phyloP scores from a whole-genome alignment of 2,329 filamentous ascomycete genomes.

The Xylariaceae sp. region DNA sequence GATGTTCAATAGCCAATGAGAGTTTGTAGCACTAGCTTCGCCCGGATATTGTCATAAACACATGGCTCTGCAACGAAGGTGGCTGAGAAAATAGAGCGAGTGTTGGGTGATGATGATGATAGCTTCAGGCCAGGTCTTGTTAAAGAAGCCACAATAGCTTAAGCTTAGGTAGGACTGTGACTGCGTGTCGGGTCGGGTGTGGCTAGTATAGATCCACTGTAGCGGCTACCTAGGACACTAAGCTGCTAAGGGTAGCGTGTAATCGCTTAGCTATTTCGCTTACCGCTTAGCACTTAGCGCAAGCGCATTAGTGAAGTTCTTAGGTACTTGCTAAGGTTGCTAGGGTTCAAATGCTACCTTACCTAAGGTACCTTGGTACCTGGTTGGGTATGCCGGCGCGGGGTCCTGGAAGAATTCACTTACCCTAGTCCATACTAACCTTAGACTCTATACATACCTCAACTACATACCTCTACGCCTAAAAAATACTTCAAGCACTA shows the following conservation, averaged over 20 bases:
- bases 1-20: not conserved
- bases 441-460: not conserved
- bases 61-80: not conserved
- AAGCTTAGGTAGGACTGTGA: not conserved
- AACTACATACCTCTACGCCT: not conserved
- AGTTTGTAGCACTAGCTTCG: conserved; percentile 9
- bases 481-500: not conserved
- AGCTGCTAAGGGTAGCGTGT: conserved; percentile 5
- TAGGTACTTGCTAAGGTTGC: no score
- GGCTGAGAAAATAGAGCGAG: not conserved
- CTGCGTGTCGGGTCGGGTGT: not conserved
- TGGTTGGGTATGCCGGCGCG: conserved; percentile 17
- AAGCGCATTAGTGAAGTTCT: conserved; percentile 1
- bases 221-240: not conserved
- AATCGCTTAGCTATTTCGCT: conserved; percentile 19
- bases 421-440: not conserved
- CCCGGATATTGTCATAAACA: not conserved
- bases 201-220: not conserved
- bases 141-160: not conserved
- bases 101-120: conserved; percentile 1
- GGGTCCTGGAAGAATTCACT: conserved; percentile 7
- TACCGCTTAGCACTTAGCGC: conserved; percentile 16
- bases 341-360: no score
- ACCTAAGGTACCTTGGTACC: no score
- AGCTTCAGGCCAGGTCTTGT: not conserved